Evolutionary conservation across 192 early-diverging fungal genomes (phyloP), one percentile per base, ranked within the genome.

Genomic region (Rhizoclosmatium globosum): DNA sequence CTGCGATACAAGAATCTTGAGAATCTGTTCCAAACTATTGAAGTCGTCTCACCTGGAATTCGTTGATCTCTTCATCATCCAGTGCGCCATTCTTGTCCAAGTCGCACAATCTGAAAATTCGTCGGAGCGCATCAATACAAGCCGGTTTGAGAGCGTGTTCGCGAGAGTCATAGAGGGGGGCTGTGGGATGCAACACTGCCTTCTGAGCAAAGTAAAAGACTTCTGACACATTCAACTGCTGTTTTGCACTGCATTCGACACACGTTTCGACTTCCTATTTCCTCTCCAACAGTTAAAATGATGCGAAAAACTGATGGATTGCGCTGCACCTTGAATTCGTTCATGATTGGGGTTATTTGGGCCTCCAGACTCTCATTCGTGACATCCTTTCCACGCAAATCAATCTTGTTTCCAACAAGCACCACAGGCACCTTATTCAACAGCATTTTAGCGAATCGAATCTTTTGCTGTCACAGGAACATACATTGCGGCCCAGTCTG

Each of bases 161-260:
- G 60, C 94, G 86, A 3, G 95, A 94, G 85, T 99, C 97, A 75
- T 98, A 99, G 39, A 99, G 87, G 3, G 97, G 97, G 13, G 95
- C 94, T 2, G 97, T 98, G 3, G 98, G 98, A 79, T 99, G 95
- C 57, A 98, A 82, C 11, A 99, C 97, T 3, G 98, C 98, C 83
- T 98, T 98, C 89, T 99, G 98, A 3, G 98, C 98, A 92, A 98
- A 98, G 84, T 98, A 99, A 82, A 99, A 99, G n/a, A 99, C 96
- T 89, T 99, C 98, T 0, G 95, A 95, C 1, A 98, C 95, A 81
- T 98, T 98, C 48, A 98, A 84, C 42, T 94, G 87, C 79, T 94
- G 92, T 82, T 96, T 97, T n/a, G 96, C 96, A 0, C 97, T 98
- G 80, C 98, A 99, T 79, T 99, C 97, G 23, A 99, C 95, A 83